Evolutionary conservation across 805 yeast genomes (phyloP).

Genomic region (Cyberlindnera bimundalis): DNA sequence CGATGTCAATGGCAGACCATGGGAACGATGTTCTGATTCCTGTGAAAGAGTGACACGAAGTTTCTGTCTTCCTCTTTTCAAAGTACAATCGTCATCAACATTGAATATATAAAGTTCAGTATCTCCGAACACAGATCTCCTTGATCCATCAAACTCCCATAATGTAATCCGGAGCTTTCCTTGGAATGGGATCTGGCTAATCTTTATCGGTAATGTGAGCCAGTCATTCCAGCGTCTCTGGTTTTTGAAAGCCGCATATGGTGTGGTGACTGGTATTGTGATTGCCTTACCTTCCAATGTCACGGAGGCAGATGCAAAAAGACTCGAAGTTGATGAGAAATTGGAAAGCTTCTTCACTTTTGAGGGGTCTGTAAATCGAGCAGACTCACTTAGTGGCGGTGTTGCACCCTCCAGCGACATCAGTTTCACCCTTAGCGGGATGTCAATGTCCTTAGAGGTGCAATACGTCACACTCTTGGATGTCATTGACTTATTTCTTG

Average conservation of each 20-base stretch:
- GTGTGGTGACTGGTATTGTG: constrained; percentile 46
- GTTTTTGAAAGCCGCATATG: constrained; percentile 44
- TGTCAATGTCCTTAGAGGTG: constrained; percentile 51
- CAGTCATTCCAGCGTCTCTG: constrained; percentile 65
- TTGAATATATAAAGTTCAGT: constrained; percentile 61
- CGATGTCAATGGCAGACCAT: neutral
- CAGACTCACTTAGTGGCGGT: constrained; percentile 40
- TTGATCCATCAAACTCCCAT: constrained; percentile 64
- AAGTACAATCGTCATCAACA: constrained; percentile 47
- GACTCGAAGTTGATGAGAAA: constrained; percentile 32
- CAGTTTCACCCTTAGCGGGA: constrained; percentile 47
- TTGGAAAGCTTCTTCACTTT: constrained; percentile 40
- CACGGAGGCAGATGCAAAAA: constrained; percentile 45
- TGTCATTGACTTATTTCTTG: constrained; percentile 14
- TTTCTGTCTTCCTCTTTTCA: constrained; percentile 71
- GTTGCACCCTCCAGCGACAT: constrained; percentile 43
- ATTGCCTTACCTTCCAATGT: constrained; percentile 42
- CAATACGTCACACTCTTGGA: constrained; percentile 49
- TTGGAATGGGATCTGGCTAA: constrained; percentile 65
- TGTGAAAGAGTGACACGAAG: constrained; percentile 41
- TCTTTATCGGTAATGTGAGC: constrained; percentile 67
- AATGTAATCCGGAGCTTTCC: constrained; percentile 58
- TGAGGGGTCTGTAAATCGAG: constrained; percentile 45
- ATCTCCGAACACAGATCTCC: constrained; percentile 52
- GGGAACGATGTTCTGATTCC: constrained; percentile 13